A percentile compares a stretch with the other conserved stretches of the same genome.
Conservation (phyloP, 148 eudicot species). For the Spergularia bocconei region DNA sequence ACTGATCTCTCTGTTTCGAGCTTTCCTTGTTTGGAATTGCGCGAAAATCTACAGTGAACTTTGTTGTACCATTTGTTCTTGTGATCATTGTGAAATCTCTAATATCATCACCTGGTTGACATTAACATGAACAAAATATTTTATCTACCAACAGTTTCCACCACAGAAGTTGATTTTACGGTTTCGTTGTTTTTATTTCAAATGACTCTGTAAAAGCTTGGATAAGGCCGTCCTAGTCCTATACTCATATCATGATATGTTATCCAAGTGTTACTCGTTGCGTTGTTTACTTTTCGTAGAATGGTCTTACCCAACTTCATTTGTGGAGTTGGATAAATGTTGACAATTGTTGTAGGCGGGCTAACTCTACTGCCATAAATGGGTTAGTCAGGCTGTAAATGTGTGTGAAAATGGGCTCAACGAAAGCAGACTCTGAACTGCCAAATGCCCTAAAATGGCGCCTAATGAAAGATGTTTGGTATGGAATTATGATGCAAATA, state of each 20-base stretch:
- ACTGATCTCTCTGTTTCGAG: neutral
- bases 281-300: too few species aligned
- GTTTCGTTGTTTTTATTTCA: neutral
- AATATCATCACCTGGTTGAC: neutral
- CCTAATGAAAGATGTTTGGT: neutral
- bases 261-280: neutral
- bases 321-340: too few species aligned
- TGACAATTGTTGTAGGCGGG: neutral
- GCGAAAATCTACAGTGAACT: neutral
- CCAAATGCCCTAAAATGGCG: constrained; percentile 11
- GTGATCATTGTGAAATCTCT: neutral
- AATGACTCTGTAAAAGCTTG: neutral
- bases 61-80: neutral
- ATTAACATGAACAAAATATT: neutral
- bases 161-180: neutral
- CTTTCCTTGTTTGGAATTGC: neutral
- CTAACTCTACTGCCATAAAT: neutral
- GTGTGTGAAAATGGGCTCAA: neutral
- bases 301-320: too few species aligned
- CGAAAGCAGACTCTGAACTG: neutral
- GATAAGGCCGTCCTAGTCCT: neutral
- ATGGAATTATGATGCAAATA: neutral
- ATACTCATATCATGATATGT: neutral
- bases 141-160: neutral
- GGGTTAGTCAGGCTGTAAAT: too few species aligned